Evolutionary conservation across 1,139 yeast species (phyloP).

Genomic region (Pichia sp.): DNA sequence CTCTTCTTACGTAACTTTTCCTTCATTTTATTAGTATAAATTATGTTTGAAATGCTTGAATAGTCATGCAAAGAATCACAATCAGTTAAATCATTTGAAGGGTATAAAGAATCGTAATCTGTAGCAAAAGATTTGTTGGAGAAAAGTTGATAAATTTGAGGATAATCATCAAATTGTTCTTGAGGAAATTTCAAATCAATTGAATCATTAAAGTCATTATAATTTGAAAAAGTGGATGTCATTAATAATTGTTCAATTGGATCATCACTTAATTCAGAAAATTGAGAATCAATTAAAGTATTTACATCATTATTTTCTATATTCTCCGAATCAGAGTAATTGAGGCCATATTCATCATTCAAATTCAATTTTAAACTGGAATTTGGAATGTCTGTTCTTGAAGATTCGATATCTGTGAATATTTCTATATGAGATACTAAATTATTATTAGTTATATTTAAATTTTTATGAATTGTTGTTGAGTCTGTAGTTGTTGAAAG

Average conservation of each 20-base stretch:
- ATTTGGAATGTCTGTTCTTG: no score
- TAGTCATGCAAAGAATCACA: conserved; percentile 8
- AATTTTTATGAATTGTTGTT: no score
- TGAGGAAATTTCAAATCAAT: neutral
- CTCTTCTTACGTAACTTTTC: conserved; percentile 13
- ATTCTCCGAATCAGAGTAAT: no score
- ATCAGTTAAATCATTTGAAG: neutral
- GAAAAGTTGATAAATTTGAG: neutral
- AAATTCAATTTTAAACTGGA: no score
- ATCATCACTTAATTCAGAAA: neutral
- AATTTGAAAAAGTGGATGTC: neutral
- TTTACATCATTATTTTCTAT: no score
- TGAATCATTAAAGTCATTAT: neutral
- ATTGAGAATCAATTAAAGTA: neutral
- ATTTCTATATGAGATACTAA: no score
- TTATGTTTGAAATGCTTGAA: conserved; percentile 13
- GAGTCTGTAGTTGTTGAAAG: no score
- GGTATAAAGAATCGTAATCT: neutral
- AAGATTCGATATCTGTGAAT: no score
- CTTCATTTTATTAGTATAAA: conserved; percentile 12
- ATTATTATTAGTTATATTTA: no score
- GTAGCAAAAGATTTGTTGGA: neutral
- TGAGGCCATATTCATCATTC: no score
- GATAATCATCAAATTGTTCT: neutral
- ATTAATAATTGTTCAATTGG: conserved; percentile 6